phyloP scores from a whole-genome alignment of 345 rosid genomes.

The Turnera subulata region DNA sequence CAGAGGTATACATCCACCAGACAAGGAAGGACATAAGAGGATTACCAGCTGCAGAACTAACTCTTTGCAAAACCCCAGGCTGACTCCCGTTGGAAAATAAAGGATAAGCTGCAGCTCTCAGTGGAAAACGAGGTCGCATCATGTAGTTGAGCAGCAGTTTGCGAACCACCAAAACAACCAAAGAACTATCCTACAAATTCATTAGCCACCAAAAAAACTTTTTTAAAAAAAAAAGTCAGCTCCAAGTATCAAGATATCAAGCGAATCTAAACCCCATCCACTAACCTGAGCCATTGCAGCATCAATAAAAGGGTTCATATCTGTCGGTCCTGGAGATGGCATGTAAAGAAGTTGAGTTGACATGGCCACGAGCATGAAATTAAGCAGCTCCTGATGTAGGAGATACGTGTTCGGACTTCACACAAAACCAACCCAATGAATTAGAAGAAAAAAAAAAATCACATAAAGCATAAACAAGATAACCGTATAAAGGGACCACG shows the following conservation, averaged over 20 bases:
- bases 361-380: constrained; percentile 81
- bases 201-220: too few relatives aligned
- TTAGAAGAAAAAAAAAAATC: constrained; percentile 17
- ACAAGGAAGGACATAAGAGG: too few relatives aligned
- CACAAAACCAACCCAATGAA: constrained; percentile 29
- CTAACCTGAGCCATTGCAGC: constrained; percentile 89
- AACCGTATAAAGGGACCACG: background rate
- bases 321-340: constrained; percentile 65
- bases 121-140: constrained; percentile 41
- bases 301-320: constrained; percentile 81
- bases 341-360: constrained; percentile 87
- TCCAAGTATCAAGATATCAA: constrained; percentile 14
- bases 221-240: background rate
- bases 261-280: background rate
- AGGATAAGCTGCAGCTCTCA: constrained; percentile 44
- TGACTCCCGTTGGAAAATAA: constrained; percentile 47
- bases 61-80: constrained; percentile 86
- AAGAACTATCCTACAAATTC: constrained; percentile 63
- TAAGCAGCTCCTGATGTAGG: constrained; percentile 90
- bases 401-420: constrained; percentile 65
- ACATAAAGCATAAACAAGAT: background rate
- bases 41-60: constrained; percentile 86
- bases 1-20: too few relatives aligned
- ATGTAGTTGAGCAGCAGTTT: constrained; percentile 71
- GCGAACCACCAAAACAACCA: constrained; percentile 60